These are phyloP conservation scores for Plasmodium gallinaceum DNA, from an alignment of 169 alveolate species.

Conservation along the genomic window DNA sequence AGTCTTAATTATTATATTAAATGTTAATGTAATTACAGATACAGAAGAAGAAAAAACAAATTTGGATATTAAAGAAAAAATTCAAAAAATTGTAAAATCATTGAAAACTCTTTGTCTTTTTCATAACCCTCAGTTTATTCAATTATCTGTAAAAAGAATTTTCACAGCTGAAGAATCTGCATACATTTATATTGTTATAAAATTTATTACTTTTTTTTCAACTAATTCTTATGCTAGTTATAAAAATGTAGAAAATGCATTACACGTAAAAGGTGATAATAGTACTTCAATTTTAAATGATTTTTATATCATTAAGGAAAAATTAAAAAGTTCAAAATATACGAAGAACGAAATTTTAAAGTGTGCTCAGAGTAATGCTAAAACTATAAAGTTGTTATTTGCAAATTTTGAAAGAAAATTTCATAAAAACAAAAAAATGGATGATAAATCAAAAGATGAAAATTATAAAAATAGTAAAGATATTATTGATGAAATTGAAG, in stretches of 20 bases:
- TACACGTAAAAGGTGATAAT: conserved; percentile 14
- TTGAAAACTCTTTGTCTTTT: conserved; percentile 50
- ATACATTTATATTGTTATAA: conserved; percentile 35
- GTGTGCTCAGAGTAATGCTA: conserved; percentile 41
- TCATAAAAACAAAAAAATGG: background rate
- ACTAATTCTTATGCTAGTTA: conserved; percentile 57
- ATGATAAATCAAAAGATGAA: background rate
- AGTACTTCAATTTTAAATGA: conserved; percentile 29
- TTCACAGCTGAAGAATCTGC: conserved; percentile 73
- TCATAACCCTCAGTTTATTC: conserved; percentile 45
- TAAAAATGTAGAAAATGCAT: conserved; percentile 60
- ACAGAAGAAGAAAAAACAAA: conserved; percentile 6
- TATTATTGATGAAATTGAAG: conserved; percentile 80
- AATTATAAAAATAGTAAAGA: conserved; percentile 26
- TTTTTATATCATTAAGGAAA: conserved; percentile 63
- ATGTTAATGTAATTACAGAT: conserved; percentile 35
- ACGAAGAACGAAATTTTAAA: conserved; percentile 59
- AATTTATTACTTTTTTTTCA: conserved; percentile 53
- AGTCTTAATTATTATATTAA: conserved; percentile 38
- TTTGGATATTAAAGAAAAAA: background rate
- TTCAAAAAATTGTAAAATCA: conserved; percentile 32
- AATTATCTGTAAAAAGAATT: conserved; percentile 53
- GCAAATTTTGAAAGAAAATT: conserved; percentile 38
- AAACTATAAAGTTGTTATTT: conserved; percentile 45
- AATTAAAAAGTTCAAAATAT: conserved; percentile 62